Evolutionary conservation across 768 basidiomycete species (phyloP), one percentile per base, ranked within the genome.

Genomic region (Boletus reticulatus): DNA sequence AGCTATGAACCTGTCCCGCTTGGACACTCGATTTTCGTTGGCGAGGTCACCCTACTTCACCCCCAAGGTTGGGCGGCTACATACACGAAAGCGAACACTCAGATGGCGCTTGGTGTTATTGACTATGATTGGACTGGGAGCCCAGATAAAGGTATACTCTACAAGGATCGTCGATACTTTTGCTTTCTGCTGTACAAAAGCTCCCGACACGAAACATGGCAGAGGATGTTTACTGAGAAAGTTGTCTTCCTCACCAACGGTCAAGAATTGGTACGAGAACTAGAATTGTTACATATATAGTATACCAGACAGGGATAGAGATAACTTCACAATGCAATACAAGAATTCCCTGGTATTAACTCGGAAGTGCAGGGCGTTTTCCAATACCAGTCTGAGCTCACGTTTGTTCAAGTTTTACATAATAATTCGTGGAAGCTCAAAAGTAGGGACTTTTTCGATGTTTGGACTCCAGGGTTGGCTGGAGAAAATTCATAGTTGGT

Each of bases 91-190:
- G 36, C 14, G 3, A 20, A 32, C 14, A 10, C 19, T 22, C 52
- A 20, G 41, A 55, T 64, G 59, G 64, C 59, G 12, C 36, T 67
- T 14, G 62, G 65, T 2, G 57, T 67, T 37, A 22, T 66, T 12
- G 65, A 66, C 38, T 66, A 64, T 8, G 24, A 42, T 6, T 67
- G 65, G 64, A 54, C 58, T 14, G n/a, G 31, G 32, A 52, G 22
- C 27, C 56, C 56, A 6, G 48, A 61, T 29, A 22, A 54, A 34
- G 62, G 65, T 16, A 44, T 42, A 27, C 45, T 61, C 20, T 37
- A 6, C 24, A 11, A 27, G 31, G 58, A 51, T 4, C 32, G 17
- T 9, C 38, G 4, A 27, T 63, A 66, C 48, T 67, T 65, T 51
- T 53, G 61, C 24, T 63, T 67, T 36, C 24, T 67, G 24, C 19